These are phyloP conservation scores for Omphalotus olearius DNA, from an alignment of 1,284 basidiomycete genomes.

Conservation along the genomic window DNA sequence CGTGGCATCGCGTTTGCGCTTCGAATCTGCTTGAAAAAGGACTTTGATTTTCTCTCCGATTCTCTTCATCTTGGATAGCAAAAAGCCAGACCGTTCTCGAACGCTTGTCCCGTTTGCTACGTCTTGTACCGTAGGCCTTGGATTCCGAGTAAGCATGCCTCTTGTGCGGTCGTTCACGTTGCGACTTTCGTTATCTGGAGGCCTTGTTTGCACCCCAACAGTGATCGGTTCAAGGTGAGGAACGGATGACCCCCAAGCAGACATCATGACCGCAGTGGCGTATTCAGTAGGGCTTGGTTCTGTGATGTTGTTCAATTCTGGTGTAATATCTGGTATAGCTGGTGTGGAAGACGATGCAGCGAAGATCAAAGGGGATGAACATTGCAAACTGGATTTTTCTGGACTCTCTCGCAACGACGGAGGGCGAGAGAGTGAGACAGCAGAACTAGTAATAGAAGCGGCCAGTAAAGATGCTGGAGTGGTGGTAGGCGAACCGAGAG, in stretches of 20 bases:
- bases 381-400: conserved; percentile 3
- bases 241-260: conserved; percentile 26
- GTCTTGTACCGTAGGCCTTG: neutral
- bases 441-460: neutral
- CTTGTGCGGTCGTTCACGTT: neutral
- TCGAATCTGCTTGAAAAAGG: conserved; percentile 1
- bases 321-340: neutral
- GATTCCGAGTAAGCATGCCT: too few relatives aligned
- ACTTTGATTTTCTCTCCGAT: conserved; percentile 6
- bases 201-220: conserved; percentile 8
- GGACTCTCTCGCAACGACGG: conserved; percentile 6
- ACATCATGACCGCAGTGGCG: conserved; percentile 28
- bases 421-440: conserved; percentile 3
- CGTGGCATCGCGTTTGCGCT: neutral
- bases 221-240: conserved; percentile 15
- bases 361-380: conserved; percentile 5
- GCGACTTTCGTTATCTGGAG: neutral
- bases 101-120: neutral
- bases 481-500: neutral
- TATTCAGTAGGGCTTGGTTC: conserved; percentile 27
- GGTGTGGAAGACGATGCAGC: neutral
- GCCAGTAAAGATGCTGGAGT: neutral
- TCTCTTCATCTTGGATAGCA: conserved; percentile 7
- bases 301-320: conserved; percentile 10
- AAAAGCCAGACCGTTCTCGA: too few relatives aligned